Percentiles rank a stretch among this genome's conserved stretches.
Evolutionary conservation across 805 yeast species (phyloP).

Genomic region (Kodamaea sagamina): DNA sequence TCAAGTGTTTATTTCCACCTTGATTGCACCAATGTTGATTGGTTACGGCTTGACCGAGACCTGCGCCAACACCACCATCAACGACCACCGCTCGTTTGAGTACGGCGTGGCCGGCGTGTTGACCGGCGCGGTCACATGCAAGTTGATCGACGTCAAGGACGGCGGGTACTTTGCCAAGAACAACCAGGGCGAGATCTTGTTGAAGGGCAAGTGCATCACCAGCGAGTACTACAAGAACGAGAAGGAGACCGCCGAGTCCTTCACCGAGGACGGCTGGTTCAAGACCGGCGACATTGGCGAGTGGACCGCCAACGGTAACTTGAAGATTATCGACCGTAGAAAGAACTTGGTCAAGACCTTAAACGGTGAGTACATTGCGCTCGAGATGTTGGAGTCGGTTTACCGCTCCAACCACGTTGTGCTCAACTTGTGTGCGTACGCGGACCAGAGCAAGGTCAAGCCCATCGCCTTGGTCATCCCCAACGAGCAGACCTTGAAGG

Average conservation of each 20-base stretch:
- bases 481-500: slow-evolving; percentile 63
- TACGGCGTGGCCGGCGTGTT: slow-evolving; percentile 80
- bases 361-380: slow-evolving; percentile 97
- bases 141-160: slow-evolving; percentile 87
- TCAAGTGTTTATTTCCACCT: slow-evolving; percentile 73
- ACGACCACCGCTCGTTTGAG: slow-evolving; percentile 65
- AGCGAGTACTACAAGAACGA: slow-evolving; percentile 81
- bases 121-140: slow-evolving; percentile 80
- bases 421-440: slow-evolving; percentile 86
- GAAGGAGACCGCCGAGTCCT: slow-evolving; percentile 74
- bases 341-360: slow-evolving; percentile 94
- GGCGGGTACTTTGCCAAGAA: slow-evolving; percentile 89
- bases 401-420: slow-evolving; percentile 83
- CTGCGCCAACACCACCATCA: slow-evolving; percentile 79
- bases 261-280: slow-evolving; percentile 89
- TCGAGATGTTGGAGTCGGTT: slow-evolving; percentile 89
- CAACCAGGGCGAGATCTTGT: slow-evolving; percentile 89
- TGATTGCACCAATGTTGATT: slow-evolving; percentile 82
- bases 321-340: slow-evolving; percentile 87
- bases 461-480: slow-evolving; percentile 92
- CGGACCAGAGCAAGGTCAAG: slow-evolving; percentile 83
- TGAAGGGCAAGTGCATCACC: slow-evolving; percentile 72
- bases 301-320: slow-evolving; percentile 79
- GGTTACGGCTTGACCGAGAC: slow-evolving; percentile 98
- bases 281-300: slow-evolving; percentile 96